A percentile compares a stretch with the other conserved stretches of the same genome.
Evolutionary conservation across 495 filamentous ascomycete species (phyloP).

Genomic region (Daldinia decipiens): DNA sequence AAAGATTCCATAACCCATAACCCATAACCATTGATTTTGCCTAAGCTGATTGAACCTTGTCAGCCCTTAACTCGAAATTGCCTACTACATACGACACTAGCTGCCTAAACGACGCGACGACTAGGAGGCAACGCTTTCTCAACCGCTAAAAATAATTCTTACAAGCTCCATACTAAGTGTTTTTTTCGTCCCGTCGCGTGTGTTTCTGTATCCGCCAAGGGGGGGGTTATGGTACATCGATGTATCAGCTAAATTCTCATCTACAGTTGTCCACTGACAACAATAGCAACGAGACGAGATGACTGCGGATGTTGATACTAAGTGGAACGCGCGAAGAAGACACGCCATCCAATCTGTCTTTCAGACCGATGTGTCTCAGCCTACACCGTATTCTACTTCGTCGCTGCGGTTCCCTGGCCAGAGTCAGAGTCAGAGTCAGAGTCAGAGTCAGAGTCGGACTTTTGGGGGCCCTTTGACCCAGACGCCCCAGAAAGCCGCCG

Average conservation of each 20-base stretch:
- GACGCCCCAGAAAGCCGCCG: slow-evolving; percentile 27
- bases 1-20: slow-evolving; percentile 19
- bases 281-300: slow-evolving; percentile 30
- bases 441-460: slow-evolving; percentile 38
- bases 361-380: slow-evolving; percentile 54
- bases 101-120: slow-evolving; percentile 26
- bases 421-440: slow-evolving; percentile 51
- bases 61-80: slow-evolving; percentile 14
- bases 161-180: slow-evolving; percentile 26
- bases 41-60: slow-evolving; percentile 26
- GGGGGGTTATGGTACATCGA: slow-evolving; percentile 20
- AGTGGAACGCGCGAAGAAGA: slow-evolving; percentile 54
- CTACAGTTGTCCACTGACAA: slow-evolving; percentile 12
- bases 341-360: slow-evolving; percentile 65
- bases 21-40: slow-evolving; percentile 29
- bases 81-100: slow-evolving; percentile 25
- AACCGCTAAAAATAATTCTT: slow-evolving; percentile 42
- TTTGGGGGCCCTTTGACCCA: slow-evolving; percentile 51
- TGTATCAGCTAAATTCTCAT: slow-evolving; percentile 25
- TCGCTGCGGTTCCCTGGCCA: slow-evolving; percentile 47
- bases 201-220: slow-evolving; percentile 1
- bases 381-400: slow-evolving; percentile 57
- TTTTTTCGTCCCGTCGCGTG: neutral
- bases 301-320: slow-evolving; percentile 46
- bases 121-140: neutral